Conservation (phyloP, 75 land plant genomes). For the Sequoiadendron giganteum region DNA sequence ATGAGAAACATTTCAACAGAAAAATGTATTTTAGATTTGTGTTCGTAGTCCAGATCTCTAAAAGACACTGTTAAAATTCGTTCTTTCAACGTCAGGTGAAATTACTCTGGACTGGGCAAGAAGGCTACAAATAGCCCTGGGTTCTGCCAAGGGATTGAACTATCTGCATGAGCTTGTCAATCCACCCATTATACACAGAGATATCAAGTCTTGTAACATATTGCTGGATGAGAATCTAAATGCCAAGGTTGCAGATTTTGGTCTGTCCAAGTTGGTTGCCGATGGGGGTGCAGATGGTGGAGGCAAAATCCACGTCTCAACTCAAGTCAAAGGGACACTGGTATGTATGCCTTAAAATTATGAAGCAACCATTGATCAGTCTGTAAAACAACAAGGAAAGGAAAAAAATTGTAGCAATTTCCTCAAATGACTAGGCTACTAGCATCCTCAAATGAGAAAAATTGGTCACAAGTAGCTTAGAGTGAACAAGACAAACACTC, state of each 20-base stretch:
- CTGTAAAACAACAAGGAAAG: background rate
- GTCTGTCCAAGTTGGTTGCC: slow-evolving; percentile 23
- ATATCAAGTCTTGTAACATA: slow-evolving; percentile 38
- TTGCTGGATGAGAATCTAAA: slow-evolving; percentile 29
- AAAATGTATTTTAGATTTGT: slow-evolving; percentile 40
- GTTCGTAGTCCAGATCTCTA: background rate
- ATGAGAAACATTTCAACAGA: slow-evolving; percentile 52
- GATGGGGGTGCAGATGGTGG: background rate
- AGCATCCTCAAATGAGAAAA: too few species aligned
- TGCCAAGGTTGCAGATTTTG: slow-evolving; percentile 44
- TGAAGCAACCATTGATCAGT: background rate
- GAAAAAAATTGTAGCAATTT: too few species aligned
- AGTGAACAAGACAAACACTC: too few species aligned
- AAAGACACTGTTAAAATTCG: background rate
- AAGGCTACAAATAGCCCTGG: slow-evolving; percentile 34
- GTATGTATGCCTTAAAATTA: background rate
- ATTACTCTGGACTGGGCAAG: slow-evolving; percentile 22
- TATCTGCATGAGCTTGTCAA: slow-evolving; percentile 37
- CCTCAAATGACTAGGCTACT: too few species aligned
- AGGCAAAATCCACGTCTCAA: slow-evolving; percentile 13
- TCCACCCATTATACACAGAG: slow-evolving; percentile 46
- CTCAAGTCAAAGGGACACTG: slow-evolving; percentile 41
- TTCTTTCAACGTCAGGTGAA: background rate
- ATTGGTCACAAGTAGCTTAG: too few species aligned
- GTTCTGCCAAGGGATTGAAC: slow-evolving; percentile 29